Conservation (phyloP, 345 rosid genomes). For the Chamaenerion angustifolium region DNA sequence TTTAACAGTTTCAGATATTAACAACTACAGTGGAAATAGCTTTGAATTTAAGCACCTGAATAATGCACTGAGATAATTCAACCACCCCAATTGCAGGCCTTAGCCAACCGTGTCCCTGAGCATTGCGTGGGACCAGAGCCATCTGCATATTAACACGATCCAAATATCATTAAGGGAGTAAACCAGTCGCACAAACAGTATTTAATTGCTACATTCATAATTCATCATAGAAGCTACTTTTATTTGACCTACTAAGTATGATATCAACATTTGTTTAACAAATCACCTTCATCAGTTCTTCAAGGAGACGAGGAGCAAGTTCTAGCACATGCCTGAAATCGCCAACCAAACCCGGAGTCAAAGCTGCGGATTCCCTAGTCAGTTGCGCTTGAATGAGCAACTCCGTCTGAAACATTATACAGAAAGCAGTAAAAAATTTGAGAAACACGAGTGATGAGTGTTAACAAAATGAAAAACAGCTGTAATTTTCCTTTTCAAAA, state of each 20-base stretch:
- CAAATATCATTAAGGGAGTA: too few species aligned
- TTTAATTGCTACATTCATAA: too few species aligned
- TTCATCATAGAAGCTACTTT: too few species aligned
- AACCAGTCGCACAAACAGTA: too few species aligned
- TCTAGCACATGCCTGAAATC: conserved; percentile 83
- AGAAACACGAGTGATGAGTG: background rate
- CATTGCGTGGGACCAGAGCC: conserved; percentile 81
- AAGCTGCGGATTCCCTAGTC: conserved; percentile 56
- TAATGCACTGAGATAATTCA: conserved; percentile 91
- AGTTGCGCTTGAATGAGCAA: conserved; percentile 95
- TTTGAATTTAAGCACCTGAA: conserved; percentile 61
- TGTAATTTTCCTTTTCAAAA: background rate
- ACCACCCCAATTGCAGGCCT: conserved; percentile 92
- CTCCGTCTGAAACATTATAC: conserved; percentile 72
- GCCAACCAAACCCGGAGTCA: conserved; percentile 61
- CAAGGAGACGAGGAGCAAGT: conserved; percentile 94
- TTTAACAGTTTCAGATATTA: too few species aligned
- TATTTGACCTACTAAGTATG: too few species aligned
- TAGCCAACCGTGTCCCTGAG: conserved; percentile 96
- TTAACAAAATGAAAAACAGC: background rate
- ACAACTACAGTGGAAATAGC: too few species aligned
- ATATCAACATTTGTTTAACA: too few species aligned
- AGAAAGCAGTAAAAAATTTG: background rate
- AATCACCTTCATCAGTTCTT: conserved; percentile 81
- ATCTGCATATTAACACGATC: conserved; percentile 31